Evolutionary conservation across 2,329 filamentous ascomycete species (phyloP).

Genomic region (Falciphora oryzae): DNA sequence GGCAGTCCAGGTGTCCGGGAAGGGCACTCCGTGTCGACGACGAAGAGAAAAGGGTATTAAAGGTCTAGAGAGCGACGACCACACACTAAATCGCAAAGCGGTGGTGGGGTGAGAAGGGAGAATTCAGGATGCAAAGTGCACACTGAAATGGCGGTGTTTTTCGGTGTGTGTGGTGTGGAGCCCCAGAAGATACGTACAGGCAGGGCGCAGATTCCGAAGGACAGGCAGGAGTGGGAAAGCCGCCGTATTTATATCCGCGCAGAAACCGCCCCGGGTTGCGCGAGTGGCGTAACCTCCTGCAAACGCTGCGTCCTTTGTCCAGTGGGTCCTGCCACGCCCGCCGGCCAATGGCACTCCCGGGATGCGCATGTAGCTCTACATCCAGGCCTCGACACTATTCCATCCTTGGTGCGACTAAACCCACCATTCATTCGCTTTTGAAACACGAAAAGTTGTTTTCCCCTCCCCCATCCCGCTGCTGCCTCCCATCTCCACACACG

Average conservation of each 20-base stretch:
- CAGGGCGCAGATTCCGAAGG: background rate
- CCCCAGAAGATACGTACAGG: slow-evolving; percentile 1
- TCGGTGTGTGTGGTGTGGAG: slow-evolving; percentile 1
- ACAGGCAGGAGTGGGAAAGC: background rate
- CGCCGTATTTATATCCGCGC: background rate
- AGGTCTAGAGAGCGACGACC: slow-evolving; percentile 11
- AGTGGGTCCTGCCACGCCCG: background rate
- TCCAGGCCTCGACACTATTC: background rate
- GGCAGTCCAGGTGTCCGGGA: background rate
- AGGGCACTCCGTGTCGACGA: slow-evolving; percentile 6
- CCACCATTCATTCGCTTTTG: slow-evolving; percentile 1
- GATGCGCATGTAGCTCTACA: slow-evolving; percentile 1
- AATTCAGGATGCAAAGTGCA: background rate
- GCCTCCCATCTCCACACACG: background rate
- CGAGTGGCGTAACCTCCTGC: background rate
- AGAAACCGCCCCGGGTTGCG: background rate
- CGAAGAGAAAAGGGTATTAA: slow-evolving; percentile 8
- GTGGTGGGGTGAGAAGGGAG: slow-evolving; percentile 3
- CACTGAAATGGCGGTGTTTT: background rate
- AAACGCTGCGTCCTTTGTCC: background rate
- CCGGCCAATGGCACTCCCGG: background rate
- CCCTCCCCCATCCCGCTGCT: background rate
- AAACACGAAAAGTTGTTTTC: background rate
- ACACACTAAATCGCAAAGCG: slow-evolving; percentile 11
- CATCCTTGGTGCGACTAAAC: background rate